Percentiles rank a stretch among this genome's conserved stretches.
Evolutionary conservation across 345 rosid genomes (phyloP).

Genomic region (Reutealis trisperma): DNA sequence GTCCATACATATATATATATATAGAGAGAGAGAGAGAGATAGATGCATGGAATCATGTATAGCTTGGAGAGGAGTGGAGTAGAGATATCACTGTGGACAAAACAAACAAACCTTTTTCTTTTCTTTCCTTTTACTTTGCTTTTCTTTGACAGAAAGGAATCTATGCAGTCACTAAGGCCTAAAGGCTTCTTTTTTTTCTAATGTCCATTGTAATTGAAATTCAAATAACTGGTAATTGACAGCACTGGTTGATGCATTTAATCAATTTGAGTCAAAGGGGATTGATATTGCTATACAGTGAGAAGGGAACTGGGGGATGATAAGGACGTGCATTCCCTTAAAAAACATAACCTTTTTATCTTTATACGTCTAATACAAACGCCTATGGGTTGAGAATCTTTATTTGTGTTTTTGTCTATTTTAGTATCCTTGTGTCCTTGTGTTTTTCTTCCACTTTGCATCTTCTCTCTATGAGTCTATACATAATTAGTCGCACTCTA

Average conservation of each 20-base stretch:
- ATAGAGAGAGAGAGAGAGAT: no score
- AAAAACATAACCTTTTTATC: no score
- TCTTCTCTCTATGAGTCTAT: no score
- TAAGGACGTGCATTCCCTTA: no score
- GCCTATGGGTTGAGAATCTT: slow-evolving; percentile 12
- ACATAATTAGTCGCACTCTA: no score
- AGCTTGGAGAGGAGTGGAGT: slow-evolving; percentile 7
- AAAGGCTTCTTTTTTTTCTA: neutral
- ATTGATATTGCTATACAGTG: no score
- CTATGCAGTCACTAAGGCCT: slow-evolving; percentile 13
- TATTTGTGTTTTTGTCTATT: slow-evolving; percentile 14
- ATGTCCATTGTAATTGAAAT: no score
- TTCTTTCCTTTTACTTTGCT: neutral
- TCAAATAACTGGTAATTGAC: no score
- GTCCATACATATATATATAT: no score
- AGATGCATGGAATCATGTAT: neutral
- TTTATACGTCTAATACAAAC: neutral
- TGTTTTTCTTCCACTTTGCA: slow-evolving; percentile 9
- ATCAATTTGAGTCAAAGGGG: no score
- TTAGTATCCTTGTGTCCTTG: slow-evolving; percentile 13
- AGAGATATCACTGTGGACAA: slow-evolving; percentile 10
- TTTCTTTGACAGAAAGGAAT: slow-evolving; percentile 31
- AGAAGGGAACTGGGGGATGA: no score
- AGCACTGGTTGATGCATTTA: no score
- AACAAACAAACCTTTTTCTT: slow-evolving; percentile 32